Conservation (phyloP, 805 yeast species). For the Candida fluviatilis region DNA sequence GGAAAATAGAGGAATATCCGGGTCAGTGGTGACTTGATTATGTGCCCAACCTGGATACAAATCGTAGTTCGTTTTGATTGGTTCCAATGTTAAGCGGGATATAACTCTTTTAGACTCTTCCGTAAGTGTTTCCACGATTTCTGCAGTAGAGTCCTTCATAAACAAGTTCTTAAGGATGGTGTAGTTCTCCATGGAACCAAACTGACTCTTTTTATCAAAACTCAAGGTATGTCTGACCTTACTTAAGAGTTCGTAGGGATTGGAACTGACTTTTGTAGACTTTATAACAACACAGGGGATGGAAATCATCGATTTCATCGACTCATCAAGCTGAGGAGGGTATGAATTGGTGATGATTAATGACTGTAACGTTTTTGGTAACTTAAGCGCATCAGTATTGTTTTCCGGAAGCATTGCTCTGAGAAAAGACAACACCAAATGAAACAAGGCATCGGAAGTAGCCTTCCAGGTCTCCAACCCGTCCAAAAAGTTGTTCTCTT, state of each 20-base stretch:
- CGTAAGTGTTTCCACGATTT: conserved; percentile 61
- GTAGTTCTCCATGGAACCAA: conserved; percentile 73
- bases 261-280: conserved; percentile 45
- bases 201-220: conserved; percentile 66
- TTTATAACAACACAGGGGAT: conserved; percentile 62
- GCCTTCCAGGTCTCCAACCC: conserved; percentile 77
- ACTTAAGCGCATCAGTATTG: conserved; percentile 50
- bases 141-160: conserved; percentile 48
- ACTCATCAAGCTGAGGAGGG: conserved; percentile 56
- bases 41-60: conserved; percentile 38
- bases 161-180: conserved; percentile 70
- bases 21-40: conserved; percentile 10
- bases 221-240: conserved; percentile 48
- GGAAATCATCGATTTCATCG: conserved; percentile 36
- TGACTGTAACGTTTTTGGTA: conserved; percentile 66
- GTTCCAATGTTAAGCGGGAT: conserved; percentile 32
- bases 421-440: conserved; percentile 68
- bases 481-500: conserved; percentile 48
- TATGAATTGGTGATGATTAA: conserved; percentile 62
- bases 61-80: conserved; percentile 32
- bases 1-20: conserved; percentile 35
- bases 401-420: conserved; percentile 72
- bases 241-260: conserved; percentile 55
- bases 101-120: conserved; percentile 66
- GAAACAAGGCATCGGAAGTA: conserved; percentile 83